A percentile compares a stretch with the other conserved stretches of the same genome.
These are phyloP conservation scores for Odonthalia washingtoniensis DNA, from an alignment of 31 red algal genomes.

Conservation along the genomic window DNA sequence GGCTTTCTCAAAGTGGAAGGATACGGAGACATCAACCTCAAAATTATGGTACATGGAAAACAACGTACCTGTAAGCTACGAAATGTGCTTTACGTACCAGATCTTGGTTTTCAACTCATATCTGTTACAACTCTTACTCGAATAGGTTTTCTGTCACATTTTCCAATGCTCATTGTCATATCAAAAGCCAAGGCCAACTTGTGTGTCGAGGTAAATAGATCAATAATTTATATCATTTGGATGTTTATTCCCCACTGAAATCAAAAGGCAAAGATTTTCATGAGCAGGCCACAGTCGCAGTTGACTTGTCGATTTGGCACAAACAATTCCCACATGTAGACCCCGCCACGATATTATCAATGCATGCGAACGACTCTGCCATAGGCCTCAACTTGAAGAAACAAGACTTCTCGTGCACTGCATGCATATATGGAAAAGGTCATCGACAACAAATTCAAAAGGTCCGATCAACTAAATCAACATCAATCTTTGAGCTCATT, in stretches of 20 bases:
- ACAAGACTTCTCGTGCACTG: neutral
- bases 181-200: neutral
- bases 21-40: conserved; percentile 13
- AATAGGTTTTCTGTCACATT: neutral
- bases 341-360: too few species aligned
- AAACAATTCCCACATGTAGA: neutral
- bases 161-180: too few species aligned
- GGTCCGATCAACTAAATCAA: neutral
- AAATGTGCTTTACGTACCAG: neutral
- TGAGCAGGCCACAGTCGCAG: neutral
- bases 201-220: neutral
- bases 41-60: neutral
- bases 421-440: neutral
- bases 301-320: neutral
- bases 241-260: neutral
- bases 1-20: conserved; percentile 4
- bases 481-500: neutral
- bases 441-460: neutral
- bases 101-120: neutral
- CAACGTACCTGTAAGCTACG: neutral
- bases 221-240: neutral
- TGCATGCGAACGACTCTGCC: too few species aligned
- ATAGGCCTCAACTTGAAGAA: neutral
- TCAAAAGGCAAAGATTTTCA: neutral
- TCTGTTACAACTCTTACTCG: neutral